Evolutionary conservation across 345 rosid genomes (phyloP).

Genomic region (Hibiscus trionum): DNA sequence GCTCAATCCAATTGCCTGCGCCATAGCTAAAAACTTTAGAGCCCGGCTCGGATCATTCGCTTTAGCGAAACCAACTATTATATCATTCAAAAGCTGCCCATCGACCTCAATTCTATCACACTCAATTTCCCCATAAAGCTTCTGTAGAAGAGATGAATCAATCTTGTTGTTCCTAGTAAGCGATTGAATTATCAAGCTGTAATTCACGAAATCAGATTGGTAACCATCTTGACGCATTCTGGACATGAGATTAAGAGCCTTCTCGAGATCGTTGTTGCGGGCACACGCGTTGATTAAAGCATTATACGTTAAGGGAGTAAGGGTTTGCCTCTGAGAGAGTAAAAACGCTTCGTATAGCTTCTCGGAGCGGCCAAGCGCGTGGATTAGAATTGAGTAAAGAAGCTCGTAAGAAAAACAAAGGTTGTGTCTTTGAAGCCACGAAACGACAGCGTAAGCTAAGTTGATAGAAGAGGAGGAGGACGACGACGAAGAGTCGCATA

Average conservation of each 20-base stretch:
- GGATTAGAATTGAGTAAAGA: conserved; percentile 82
- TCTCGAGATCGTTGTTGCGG: conserved; percentile 71
- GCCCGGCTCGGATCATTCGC: conserved; percentile 68
- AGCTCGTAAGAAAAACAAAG: conserved; percentile 95
- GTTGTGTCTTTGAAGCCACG: conserved; percentile 81
- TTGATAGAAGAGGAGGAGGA: conserved; percentile 30
- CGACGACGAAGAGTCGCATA: conserved; percentile 36
- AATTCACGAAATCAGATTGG: conserved; percentile 84
- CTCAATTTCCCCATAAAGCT: conserved; percentile 58
- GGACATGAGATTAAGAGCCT: conserved; percentile 75
- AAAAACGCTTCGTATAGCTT: conserved; percentile 63
- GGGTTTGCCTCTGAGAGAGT: conserved; percentile 61
- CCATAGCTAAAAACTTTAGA: conserved; percentile 56
- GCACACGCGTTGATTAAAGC: conserved; percentile 88
- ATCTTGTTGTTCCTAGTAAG: conserved; percentile 57
- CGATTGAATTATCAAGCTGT: conserved; percentile 72
- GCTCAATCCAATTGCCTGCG: conserved; percentile 66
- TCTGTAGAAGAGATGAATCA: conserved; percentile 56
- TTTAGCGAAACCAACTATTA: conserved; percentile 76
- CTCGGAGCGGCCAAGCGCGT: conserved; percentile 93
- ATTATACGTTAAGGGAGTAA: conserved; percentile 86
- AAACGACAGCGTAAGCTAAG: conserved; percentile 73
- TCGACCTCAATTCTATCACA: conserved; percentile 52
- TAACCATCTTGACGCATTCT: conserved; percentile 83
- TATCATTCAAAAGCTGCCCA: conserved; percentile 66